Base-by-base conservation (phyloP, 371 early-diverging fungal species). In the Mortierella sp. region DNA sequence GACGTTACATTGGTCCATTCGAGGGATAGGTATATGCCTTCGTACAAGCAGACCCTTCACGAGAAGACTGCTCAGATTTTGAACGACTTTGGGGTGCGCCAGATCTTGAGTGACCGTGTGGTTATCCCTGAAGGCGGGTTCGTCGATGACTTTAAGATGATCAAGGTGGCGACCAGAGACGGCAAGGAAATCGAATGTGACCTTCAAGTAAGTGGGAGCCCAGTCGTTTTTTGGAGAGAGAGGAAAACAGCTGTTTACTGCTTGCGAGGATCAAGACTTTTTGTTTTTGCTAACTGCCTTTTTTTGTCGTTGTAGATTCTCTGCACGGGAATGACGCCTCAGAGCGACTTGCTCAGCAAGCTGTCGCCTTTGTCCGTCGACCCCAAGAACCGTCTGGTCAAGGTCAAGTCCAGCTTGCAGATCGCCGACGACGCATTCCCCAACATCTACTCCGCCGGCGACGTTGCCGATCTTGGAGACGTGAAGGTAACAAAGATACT, bases 381-480 rank as follows among this genome's bases (percentile, higher is more conserved):
- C 67, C 65, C 81, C 41, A 74, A 87, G 6, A 89, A 80, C 24
- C 86, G 88, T 1, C 85, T 89, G 73, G 88, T 94, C 58, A 86
- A 84, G 29, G 89, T 92, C 11, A 88, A 89, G 55, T 85, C 88
- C 6, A 92, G 93, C 0, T 82, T 94, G 76, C 95, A 95, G 80
- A 87, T 95, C 50, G 85, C 80, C 4, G 94, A 93, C 67, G 86
- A 79, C 8, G 63, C 70, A 1, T 92, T 87, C 70, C 91, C 93
- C 14, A 86, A 94, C 72, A 89, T 95, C 44, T 94, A 90, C 74
- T 91, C 92, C 9, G 87, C 87, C 1, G 94, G 95, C 47, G 93
- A 93, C 83, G 92, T 91, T 1, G 77, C 80, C 19, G 88, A 89
- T 50, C 79, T 86, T 22, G 79, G 78, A 1, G 89, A 87, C 72